A percentile compares a stretch with the other conserved stretches of the same genome.
phyloP scores from a whole-genome alignment of 768 basidiomycete species.

The Hysterangium stoloniferum region DNA sequence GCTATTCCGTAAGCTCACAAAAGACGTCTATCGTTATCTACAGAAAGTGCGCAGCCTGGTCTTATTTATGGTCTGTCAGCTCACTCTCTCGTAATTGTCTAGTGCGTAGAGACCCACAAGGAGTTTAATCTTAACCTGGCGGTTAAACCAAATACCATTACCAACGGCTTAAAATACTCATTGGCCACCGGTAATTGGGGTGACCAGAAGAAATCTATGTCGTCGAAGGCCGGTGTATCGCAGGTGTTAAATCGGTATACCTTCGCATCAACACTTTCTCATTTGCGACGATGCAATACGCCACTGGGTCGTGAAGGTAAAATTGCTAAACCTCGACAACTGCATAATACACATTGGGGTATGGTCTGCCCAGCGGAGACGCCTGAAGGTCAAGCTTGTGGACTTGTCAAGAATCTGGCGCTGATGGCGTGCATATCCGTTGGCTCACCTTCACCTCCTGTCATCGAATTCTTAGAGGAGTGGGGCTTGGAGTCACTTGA shows the following conservation, averaged over 20 bases:
- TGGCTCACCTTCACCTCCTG: slow-evolving; percentile 89
- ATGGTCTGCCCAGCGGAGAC: slow-evolving; percentile 99
- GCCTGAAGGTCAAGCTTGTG: slow-evolving; percentile 98
- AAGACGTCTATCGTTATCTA: slow-evolving; percentile 93
- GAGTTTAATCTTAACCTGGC: slow-evolving; percentile 88
- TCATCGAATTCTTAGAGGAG: slow-evolving; percentile 97
- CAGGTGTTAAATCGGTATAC: slow-evolving; percentile 99
- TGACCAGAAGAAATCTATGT: slow-evolving; percentile 97
- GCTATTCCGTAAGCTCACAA: slow-evolving; percentile 93
- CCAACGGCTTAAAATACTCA: slow-evolving; percentile 96
- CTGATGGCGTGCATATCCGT: slow-evolving; percentile 98
- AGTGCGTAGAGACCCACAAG: slow-evolving; percentile 97
- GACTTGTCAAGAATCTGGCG: slow-evolving; percentile 96
- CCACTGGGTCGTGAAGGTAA: slow-evolving; percentile 97
- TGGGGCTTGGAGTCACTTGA: slow-evolving; percentile 96
- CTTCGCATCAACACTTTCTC: slow-evolving; percentile 95
- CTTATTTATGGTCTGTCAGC: neutral
- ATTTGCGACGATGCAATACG: slow-evolving; percentile 96
- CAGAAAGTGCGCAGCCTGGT: slow-evolving; percentile 58
- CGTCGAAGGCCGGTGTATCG: slow-evolving; percentile 95
- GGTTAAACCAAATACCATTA: slow-evolving; percentile 95
- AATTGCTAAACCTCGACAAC: slow-evolving; percentile 97
- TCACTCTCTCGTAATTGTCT: slow-evolving; percentile 11
- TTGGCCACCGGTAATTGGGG: slow-evolving; percentile 99
- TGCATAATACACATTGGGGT: slow-evolving; percentile 99